A percentile compares a stretch with the other conserved stretches of the same genome.
Conservation (phyloP, 768 basidiomycete genomes). For the Hebeloma cylindrosporum region DNA sequence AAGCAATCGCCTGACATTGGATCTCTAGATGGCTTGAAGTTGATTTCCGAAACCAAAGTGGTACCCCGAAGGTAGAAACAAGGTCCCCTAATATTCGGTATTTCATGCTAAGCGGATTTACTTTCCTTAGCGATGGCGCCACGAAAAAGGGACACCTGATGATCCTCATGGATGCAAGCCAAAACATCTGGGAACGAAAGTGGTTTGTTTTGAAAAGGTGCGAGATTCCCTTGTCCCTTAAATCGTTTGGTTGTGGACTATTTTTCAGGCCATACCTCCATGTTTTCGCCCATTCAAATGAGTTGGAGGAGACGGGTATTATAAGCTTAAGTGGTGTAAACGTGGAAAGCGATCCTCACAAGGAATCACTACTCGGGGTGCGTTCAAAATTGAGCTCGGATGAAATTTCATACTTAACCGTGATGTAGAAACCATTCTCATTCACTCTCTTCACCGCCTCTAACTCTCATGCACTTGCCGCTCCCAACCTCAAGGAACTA, state of each 20-base stretch:
- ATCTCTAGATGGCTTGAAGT: slow-evolving; percentile 56
- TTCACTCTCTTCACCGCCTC: slow-evolving; percentile 92
- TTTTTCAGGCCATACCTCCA: slow-evolving; percentile 82
- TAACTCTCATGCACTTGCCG: slow-evolving; percentile 88
- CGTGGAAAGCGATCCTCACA: slow-evolving; percentile 82
- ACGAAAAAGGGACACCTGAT: slow-evolving; percentile 85
- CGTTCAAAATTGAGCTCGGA: slow-evolving; percentile 30
- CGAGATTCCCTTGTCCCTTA: slow-evolving; percentile 7
- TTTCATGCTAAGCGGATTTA: too few relatives aligned
- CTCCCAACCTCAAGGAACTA: slow-evolving; percentile 78
- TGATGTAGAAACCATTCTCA: slow-evolving; percentile 69
- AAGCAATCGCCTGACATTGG: slow-evolving; percentile 35
- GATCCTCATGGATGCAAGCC: slow-evolving; percentile 78
- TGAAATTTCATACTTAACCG: slow-evolving; percentile 3
- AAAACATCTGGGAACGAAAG: slow-evolving; percentile 76
- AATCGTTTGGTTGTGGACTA: slow-evolving; percentile 9
- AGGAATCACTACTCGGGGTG: slow-evolving; percentile 86
- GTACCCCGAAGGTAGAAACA: slow-evolving; percentile 77
- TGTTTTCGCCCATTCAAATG: slow-evolving; percentile 80
- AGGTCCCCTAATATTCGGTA: too few relatives aligned
- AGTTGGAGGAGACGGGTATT: slow-evolving; percentile 79
- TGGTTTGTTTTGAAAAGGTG: slow-evolving; percentile 91
- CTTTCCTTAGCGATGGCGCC: slow-evolving; percentile 70
- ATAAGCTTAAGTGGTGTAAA: slow-evolving; percentile 84
- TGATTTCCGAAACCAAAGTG: slow-evolving; percentile 71